Evolutionary conservation across 2,329 filamentous ascomycete genomes (phyloP), one percentile per base, ranked within the genome.

Genomic region (Rhinocladiella similis): DNA sequence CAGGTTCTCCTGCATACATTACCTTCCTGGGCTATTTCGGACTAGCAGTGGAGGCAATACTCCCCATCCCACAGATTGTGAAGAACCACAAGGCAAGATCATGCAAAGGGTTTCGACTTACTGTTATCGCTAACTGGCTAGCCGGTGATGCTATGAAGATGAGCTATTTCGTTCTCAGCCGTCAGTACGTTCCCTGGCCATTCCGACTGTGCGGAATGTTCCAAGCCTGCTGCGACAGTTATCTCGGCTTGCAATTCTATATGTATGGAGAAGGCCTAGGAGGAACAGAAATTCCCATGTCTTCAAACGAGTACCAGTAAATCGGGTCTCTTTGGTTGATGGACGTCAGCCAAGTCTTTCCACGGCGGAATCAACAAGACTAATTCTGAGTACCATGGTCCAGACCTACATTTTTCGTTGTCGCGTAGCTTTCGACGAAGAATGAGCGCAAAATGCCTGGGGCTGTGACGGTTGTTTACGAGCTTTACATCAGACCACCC

Each of bases 131-230:
- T 3, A 73, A 77, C 5, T 80, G 77, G 77, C 67, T 80, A 41
- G 65, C 78, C 12, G 77, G 77, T 63, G 77, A 80, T 61, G 65
- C 72, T 20, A 78, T 78, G 75, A 80, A 80, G 63, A 74, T 80
- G 72, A 73, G 74, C 52, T 80, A 75, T 62, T 77, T 79, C 67
- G 79, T 80, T 64, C 70, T 70, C 56, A 76, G 70, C 62, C 63
- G 63, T 35, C 70, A 75, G 47, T 63, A 67, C 47, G 73, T 80
- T 36, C 76, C 77, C 1, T 78, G 74, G 73, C 71, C 76, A 3
- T 80, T 80, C 66, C 75, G 74, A 50, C 57, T 78, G 43, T 79
- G 77, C 56, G 77, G 72, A 29, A 73, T 78, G 49, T 77, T 80
- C 65, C 77, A 80, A 63, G 77, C 74, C 45, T 67, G 71, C 19